A percentile compares a stretch with the other conserved stretches of the same genome.
Conservation (phyloP, 768 basidiomycete genomes). For the Cyclocybe cylindracea region DNA sequence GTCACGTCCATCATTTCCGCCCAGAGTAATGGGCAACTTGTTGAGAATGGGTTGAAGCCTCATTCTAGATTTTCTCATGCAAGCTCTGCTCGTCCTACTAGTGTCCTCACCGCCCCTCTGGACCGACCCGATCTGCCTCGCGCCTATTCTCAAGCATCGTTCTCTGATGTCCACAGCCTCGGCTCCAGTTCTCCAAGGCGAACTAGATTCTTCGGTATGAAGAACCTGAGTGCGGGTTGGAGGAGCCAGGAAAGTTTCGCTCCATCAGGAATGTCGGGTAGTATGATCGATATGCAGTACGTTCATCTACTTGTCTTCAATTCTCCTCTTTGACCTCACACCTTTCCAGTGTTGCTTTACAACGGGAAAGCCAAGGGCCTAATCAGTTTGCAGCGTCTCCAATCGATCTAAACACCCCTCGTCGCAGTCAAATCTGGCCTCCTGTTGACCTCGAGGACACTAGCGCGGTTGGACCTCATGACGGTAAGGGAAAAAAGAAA, state of each 20-base stretch:
- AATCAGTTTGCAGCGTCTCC: slow-evolving; percentile 28
- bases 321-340: slow-evolving; percentile 5
- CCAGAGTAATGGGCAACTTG: slow-evolving; percentile 53
- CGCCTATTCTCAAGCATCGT: slow-evolving; percentile 76
- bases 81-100: slow-evolving; percentile 57
- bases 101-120: slow-evolving; percentile 58
- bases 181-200: slow-evolving; percentile 67
- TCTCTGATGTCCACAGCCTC: slow-evolving; percentile 78
- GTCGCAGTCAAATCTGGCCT: slow-evolving; percentile 58
- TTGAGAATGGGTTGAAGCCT: slow-evolving; percentile 61
- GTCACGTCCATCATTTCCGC: slow-evolving; percentile 74
- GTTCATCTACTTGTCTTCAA: slow-evolving; percentile 29
- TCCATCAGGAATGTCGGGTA: slow-evolving; percentile 79
- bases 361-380: slow-evolving; percentile 54
- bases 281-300: slow-evolving; percentile 93
- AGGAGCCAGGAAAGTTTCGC: slow-evolving; percentile 82
- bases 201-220: slow-evolving; percentile 77
- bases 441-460: slow-evolving; percentile 31
- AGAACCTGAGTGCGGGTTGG: slow-evolving; percentile 71
- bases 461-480: slow-evolving; percentile 19
- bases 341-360: slow-evolving; percentile 66
- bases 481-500: slow-evolving; percentile 72
- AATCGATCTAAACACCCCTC: slow-evolving; percentile 40
- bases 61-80: slow-evolving; percentile 62
- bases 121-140: slow-evolving; percentile 65